phyloP scores from a whole-genome alignment of 2,329 filamentous ascomycete species.

The Coniochaeta sp. region DNA sequence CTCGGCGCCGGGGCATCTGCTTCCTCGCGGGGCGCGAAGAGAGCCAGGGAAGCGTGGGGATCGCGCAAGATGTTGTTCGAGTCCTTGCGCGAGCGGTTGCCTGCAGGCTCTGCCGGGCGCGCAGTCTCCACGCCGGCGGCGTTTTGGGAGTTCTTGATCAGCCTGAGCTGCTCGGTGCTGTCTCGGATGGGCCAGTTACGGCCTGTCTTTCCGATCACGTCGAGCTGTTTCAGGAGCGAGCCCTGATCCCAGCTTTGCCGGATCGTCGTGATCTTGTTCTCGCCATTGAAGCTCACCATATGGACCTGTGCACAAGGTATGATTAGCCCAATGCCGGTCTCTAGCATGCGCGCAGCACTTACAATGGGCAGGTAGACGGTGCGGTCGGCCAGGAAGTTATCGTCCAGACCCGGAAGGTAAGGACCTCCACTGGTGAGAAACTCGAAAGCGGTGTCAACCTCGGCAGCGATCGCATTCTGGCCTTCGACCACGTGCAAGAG shows the following conservation, averaged over 20 bases:
- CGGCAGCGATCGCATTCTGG: conserved; percentile 60
- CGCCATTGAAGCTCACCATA: conserved; percentile 73
- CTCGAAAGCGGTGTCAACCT: conserved; percentile 76
- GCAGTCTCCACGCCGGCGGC: conserved; percentile 24
- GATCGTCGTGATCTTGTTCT: conserved; percentile 72
- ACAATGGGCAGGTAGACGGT: conserved; percentile 76
- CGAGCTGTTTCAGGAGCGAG: conserved; percentile 83
- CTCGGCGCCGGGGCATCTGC: conserved; percentile 39
- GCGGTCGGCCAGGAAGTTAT: conserved; percentile 86
- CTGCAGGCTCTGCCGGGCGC: conserved; percentile 7
- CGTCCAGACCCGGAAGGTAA: conserved; percentile 83
- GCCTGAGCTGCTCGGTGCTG: conserved; percentile 71
- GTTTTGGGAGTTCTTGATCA: conserved; percentile 60
- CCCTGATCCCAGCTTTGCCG: conserved; percentile 94
- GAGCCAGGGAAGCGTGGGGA: conserved; percentile 63
- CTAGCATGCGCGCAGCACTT: conserved; percentile 28
- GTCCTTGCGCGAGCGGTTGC: conserved; percentile 40
- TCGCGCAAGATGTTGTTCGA: conserved; percentile 51
- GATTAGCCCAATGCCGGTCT: not conserved
- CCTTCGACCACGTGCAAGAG: conserved; percentile 69
- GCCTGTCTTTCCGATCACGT: conserved; percentile 83
- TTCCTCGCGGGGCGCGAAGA: conserved; percentile 66
- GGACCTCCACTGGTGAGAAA: conserved; percentile 75
- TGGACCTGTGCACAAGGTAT: conserved; percentile 54
- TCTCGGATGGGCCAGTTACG: conserved; percentile 95